Evolutionary conservation across 306 rosid species (phyloP).

Genomic region (Boehmeria nivea): DNA sequence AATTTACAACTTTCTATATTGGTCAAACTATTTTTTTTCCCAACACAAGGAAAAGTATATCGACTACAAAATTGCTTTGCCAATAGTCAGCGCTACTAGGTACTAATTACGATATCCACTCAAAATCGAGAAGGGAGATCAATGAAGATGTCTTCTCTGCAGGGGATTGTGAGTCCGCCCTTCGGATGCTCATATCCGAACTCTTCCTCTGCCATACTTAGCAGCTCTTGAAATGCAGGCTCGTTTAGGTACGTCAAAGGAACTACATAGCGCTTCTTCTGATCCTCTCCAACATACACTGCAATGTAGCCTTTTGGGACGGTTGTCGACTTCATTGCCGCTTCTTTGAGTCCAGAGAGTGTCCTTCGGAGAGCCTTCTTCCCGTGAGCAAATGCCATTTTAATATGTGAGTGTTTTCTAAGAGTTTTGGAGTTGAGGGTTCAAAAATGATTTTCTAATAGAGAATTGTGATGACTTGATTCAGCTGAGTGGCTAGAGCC

Average conservation of each 20-base stretch:
- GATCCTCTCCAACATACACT: constrained; percentile 26
- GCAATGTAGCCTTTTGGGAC: constrained; percentile 8
- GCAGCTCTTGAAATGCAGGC: constrained; percentile 22
- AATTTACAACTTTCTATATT: no score
- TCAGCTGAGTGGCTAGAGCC: background rate
- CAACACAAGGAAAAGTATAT: no score
- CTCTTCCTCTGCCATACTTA: constrained; percentile 25
- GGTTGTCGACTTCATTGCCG: background rate
- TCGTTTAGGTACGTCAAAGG: constrained; percentile 22
- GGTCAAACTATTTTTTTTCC: no score
- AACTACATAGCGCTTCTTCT: constrained; percentile 21
- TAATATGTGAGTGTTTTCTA: background rate
- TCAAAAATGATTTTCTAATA: no score
- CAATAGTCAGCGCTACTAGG: no score
- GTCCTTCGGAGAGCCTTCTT: constrained; percentile 19
- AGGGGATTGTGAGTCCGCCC: constrained; percentile 28
- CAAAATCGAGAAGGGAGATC: constrained; percentile 19
- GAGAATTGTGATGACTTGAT: no score
- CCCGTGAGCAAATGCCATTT: constrained; percentile 16
- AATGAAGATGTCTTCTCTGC: constrained; percentile 21
- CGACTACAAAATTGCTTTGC: no score
- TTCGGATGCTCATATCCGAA: constrained; percentile 26
- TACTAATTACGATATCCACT: no score
- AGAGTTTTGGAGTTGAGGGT: background rate
- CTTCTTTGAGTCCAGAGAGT: background rate